Conservation (phyloP, 2,329 filamentous ascomycete genomes). For the Knoxdaviesia proteae region DNA sequence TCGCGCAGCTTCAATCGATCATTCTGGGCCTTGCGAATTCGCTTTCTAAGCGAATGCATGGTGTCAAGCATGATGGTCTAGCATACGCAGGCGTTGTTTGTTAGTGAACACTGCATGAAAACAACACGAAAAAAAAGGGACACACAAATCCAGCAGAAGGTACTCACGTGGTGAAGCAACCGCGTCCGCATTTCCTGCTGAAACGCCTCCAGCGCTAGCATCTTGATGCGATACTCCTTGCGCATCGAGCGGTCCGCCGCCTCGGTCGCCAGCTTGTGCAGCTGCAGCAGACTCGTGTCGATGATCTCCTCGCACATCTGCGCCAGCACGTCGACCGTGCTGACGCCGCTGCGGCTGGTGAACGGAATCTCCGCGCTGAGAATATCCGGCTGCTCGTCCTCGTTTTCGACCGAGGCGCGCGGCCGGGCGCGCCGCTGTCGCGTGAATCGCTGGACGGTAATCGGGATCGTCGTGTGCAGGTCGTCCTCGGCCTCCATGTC, state of each 20-base stretch:
- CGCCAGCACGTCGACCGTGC: conserved; percentile 38
- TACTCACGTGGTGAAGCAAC: conserved; percentile 36
- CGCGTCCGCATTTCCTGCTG: conserved; percentile 32
- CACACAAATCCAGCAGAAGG: no score
- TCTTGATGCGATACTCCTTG: conserved; percentile 33
- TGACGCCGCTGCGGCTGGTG: conserved; percentile 32
- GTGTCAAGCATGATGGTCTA: conserved; percentile 39
- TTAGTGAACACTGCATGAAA: no score
- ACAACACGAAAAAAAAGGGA: not conserved
- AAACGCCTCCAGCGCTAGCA: conserved; percentile 35
- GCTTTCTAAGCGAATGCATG: conserved; percentile 33
- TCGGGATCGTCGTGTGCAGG: conserved; percentile 18
- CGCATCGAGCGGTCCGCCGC: conserved; percentile 24
- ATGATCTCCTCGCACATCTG: conserved; percentile 41
- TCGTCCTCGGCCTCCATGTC: not conserved
- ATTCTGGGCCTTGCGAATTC: conserved; percentile 33
- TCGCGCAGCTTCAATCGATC: conserved; percentile 35
- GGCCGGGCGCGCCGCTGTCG: no score
- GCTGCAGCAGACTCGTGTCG: conserved; percentile 23
- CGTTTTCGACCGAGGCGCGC: conserved; percentile 13
- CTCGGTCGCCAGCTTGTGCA: conserved; percentile 18
- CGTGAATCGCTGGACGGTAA: conserved; percentile 41
- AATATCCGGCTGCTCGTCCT: conserved; percentile 20
- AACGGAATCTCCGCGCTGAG: conserved; percentile 31
- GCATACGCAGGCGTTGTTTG: not conserved